Evolutionary conservation across 2,329 filamentous ascomycete species (phyloP), one percentile per base, ranked within the genome.

Genomic region (Cytospora schulzeri): DNA sequence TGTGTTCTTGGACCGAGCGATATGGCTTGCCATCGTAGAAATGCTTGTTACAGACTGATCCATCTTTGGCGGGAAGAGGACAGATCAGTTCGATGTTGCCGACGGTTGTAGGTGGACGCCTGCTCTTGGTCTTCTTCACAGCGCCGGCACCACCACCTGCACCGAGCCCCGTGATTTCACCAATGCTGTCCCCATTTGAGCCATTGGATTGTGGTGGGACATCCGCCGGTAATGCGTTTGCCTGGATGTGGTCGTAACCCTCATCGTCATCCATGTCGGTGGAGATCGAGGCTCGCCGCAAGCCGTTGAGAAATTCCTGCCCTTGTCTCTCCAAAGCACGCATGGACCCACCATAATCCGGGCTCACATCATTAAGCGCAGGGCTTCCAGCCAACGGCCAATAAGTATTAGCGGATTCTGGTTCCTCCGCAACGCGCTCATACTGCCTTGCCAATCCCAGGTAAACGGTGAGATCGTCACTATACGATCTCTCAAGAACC

Each of bases 1-100:
- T 98, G 76, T 98, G 95, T 85, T 99, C 95, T 80, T 98, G 94
- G 92, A 99, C 98, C 69, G 94, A 98, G 77, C 95, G 93, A 81
- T 93, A 99, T 29, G 62, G 56, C 24, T 64, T 59, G 4, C 33
- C 51, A 8, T 52, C 61, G 24, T 22, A 28, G 55, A 55, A 63
- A 19, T 29, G 41, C 31, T 63, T 63, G 48, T 31, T 31, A 28
- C 61, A 63, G 54, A 24, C 19, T 35, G 56, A 33, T 58, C 65
- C 38, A 29, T 56, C 53, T 8, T 48, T 50, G 33, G 52, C 38
- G 24, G 52, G 45, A 15, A 63, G 55, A 48, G 45, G 45, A 48
- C 45, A 48, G 45, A 48, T 24, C 9, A 48, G n/a, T 24, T 48
- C 45, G 22, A 48, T 48, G 45, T 48, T 48, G 45, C 45, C 45